A percentile compares a stretch with the other conserved stretches of the same genome.
Conservation (phyloP, 345 rosid species). For the Brassica nigra region DNA sequence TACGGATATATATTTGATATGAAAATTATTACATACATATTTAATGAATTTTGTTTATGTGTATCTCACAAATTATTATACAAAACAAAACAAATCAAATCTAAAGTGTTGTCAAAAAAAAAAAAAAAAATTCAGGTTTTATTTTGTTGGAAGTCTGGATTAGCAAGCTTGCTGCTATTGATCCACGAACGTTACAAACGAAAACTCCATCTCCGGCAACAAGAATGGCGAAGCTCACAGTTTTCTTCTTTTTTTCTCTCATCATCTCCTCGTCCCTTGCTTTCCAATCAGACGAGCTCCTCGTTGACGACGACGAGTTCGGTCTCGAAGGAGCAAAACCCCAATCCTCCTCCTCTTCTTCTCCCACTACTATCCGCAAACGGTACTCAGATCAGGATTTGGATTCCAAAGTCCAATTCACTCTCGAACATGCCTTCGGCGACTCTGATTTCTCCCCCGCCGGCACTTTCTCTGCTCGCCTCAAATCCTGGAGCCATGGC, state of each 20-base stretch:
- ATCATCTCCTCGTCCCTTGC: constrained; percentile 36
- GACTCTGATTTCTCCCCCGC: constrained; percentile 80
- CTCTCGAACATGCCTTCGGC: constrained; percentile 89
- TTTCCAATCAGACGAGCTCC: constrained; percentile 88
- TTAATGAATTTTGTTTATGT: too few relatives aligned
- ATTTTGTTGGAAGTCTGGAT: too few relatives aligned
- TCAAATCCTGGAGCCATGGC: constrained; percentile 78
- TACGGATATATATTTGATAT: too few relatives aligned
- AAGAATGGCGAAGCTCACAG: constrained; percentile 32
- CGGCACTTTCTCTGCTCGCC: constrained; percentile 91
- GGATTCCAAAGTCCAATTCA: constrained; percentile 90
- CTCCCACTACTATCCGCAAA: constrained; percentile 37
- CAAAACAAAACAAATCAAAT: too few relatives aligned
- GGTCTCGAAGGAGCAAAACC: constrained; percentile 60
- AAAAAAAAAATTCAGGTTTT: too few relatives aligned
- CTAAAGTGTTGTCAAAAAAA: too few relatives aligned
- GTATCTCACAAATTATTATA: too few relatives aligned
- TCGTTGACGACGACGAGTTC: constrained; percentile 77
- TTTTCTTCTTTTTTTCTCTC: constrained; percentile 25
- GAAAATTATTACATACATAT: too few relatives aligned
- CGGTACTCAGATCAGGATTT: constrained; percentile 70
- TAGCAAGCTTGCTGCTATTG: neutral
- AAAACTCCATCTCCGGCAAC: neutral
- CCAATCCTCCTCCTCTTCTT: constrained; percentile 29
- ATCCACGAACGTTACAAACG: neutral